Evolutionary conservation across 345 rosid species (phyloP).

Genomic region (Mangifera indica): DNA sequence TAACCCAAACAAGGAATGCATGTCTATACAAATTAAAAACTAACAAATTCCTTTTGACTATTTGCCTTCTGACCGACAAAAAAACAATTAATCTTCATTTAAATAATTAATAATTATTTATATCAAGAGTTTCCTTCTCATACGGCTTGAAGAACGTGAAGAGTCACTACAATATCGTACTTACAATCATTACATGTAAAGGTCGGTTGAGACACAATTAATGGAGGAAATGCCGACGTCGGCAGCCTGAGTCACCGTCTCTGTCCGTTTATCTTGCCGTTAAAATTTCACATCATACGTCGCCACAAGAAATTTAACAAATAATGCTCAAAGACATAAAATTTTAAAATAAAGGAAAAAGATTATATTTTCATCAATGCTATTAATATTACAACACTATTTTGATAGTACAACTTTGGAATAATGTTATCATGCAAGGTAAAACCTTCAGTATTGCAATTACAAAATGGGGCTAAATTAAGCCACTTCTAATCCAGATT

Average conservation of each 20-base stretch:
- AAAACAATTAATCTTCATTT: no score
- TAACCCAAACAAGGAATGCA: background rate
- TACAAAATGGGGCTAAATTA: constrained; percentile 26
- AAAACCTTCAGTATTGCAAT: constrained; percentile 5
- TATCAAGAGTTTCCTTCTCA: constrained; percentile 25
- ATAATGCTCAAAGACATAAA: background rate
- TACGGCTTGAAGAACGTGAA: constrained; percentile 26
- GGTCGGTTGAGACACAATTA: constrained; percentile 1
- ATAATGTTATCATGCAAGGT: background rate
- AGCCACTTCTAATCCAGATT: constrained; percentile 47
- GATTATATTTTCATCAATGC: background rate
- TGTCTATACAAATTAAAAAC: constrained; percentile 25
- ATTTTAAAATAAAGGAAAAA: background rate
- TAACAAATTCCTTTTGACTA: constrained; percentile 19
- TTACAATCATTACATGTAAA: no score
- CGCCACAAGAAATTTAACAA: background rate
- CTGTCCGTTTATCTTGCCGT: constrained; percentile 3
- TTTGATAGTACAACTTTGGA: no score
- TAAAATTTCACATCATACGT: background rate
- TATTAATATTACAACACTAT: no score
- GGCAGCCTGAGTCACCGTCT: constrained; percentile 21
- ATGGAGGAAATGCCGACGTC: constrained; percentile 16
- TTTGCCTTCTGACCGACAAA: background rate
- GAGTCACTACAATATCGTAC: no score
- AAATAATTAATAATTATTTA: no score